Conservation (phyloP, 2,329 filamentous ascomycete species). For the Herpotrichia juniperi region DNA sequence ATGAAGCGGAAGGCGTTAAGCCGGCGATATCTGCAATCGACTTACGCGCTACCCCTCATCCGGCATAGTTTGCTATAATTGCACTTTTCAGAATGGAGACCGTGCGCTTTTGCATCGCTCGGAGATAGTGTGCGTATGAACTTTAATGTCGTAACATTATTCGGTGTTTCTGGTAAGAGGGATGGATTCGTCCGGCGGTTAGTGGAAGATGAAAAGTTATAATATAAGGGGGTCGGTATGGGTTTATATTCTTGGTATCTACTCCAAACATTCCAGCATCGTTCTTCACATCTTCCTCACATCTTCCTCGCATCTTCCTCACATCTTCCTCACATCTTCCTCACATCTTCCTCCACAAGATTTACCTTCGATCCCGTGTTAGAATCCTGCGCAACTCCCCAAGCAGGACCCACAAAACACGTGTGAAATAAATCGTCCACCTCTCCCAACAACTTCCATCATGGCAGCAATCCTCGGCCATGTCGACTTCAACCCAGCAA, state of each 20-base stretch:
- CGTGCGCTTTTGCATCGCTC: neutral
- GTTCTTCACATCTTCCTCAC: neutral
- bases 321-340: neutral
- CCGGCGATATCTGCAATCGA: neutral
- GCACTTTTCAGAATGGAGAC: neutral
- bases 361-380: too few species aligned
- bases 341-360: neutral
- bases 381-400: too few species aligned
- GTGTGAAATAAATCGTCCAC: neutral
- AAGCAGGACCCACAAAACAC: too few species aligned
- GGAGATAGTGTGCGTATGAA: neutral
- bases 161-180: neutral
- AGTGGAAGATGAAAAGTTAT: neutral
- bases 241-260: neutral
- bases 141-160: neutral
- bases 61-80: neutral
- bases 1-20: too few species aligned
- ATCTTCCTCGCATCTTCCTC: too few species aligned
- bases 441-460: neutral
- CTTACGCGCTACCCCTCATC: neutral
- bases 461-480: neutral
- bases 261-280: neutral
- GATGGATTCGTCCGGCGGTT: neutral
- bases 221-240: neutral
- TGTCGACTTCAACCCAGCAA: constrained; percentile 7